Percentiles rank a stretch among this genome's conserved stretches.
Evolutionary conservation across 208 protist genomes (phyloP).

Genomic region (Vickermania ingenoplastis): DNA sequence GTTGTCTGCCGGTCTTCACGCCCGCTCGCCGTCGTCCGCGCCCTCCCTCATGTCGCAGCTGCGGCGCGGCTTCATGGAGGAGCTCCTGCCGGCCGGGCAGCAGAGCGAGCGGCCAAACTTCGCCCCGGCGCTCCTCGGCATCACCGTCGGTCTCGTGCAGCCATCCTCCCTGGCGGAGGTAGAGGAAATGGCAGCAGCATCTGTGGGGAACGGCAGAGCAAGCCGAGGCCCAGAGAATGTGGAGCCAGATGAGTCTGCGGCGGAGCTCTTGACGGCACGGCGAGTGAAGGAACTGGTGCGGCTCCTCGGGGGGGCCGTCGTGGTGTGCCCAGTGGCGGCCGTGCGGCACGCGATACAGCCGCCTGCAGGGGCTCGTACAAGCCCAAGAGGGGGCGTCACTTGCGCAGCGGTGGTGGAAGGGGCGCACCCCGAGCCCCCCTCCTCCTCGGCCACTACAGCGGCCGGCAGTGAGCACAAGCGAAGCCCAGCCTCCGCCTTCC

Average conservation of each 20-base stretch:
- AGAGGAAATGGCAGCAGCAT: too few species aligned
- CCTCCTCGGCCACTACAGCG: too few species aligned
- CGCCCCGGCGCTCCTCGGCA: conserved; percentile 39
- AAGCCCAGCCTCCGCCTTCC: too few species aligned
- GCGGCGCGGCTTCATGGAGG: conserved; percentile 11
- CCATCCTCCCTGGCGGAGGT: too few species aligned
- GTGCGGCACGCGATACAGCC: too few species aligned
- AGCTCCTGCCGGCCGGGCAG: conserved; percentile 25
- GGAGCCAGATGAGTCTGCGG: background rate
- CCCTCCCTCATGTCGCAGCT: conserved; percentile 6
- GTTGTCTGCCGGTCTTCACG: background rate
- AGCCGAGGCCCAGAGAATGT: background rate
- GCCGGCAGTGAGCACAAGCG: too few species aligned
- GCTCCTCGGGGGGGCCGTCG: conserved; percentile 50
- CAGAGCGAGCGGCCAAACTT: conserved; percentile 41
- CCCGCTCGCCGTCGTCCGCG: background rate
- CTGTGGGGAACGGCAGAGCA: background rate
- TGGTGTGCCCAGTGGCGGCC: conserved; percentile 23
- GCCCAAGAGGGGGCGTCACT: too few species aligned
- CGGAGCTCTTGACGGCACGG: too few species aligned
- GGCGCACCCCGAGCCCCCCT: too few species aligned
- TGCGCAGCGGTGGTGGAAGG: too few species aligned
- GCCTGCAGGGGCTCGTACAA: too few species aligned
- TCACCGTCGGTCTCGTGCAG: conserved; percentile 7
- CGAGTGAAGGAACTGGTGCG: conserved; percentile 48